Base-by-base conservation (phyloP, 2,329 filamentous ascomycete genomes). In the Ceratocystis colombiana region DNA sequence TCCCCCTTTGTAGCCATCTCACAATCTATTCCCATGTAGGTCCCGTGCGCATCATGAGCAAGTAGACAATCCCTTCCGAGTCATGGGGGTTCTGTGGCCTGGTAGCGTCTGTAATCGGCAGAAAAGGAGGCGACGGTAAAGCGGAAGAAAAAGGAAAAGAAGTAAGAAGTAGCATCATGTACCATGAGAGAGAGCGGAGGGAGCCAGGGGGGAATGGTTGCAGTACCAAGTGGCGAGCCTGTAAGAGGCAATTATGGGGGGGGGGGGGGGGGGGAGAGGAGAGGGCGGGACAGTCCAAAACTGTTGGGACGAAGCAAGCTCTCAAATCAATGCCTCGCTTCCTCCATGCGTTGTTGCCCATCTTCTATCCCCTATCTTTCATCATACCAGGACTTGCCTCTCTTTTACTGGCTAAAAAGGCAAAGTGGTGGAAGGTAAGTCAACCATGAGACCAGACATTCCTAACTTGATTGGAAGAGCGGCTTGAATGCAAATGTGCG, bases 21-120 rank as follows among this genome's bases (percentile, higher is more conserved):
- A 59, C 55, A 59, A 30, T 22, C 25, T n/a, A n/a, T 59, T 1
- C 8, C 55, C 55, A 33, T 59, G 55, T 59, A 37, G 28, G 25
- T 59, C 17, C 25, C 28, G 25, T 59, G 25, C 55, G 1, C 25
- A 33, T 25, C 17, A 33, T 33, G 6, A 59, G 28, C n/a, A 30
- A 59, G 55, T 37, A 5, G 55, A 59, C n/a, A 59, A 59, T n/a
- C 25, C 28, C 55, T 59, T 59, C 55, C 55, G 17, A 59, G 55
- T 59, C 28, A 20, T 20, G 15, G 15, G 12, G 28, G 55, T 37
- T 59, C 17, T 33, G 53, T 59, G 17, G 5, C 12, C 33, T 25
- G 15, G 55, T 30, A 33, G 55, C 33, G 55, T n/a, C 25, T 59
- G 55, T 8, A 37, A 59, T 30, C 25, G 12, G 17, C 48, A 53